These are phyloP conservation scores for Alternaria tenuissima DNA, from an alignment of 2,329 filamentous ascomycete genomes.

Conservation along the genomic window DNA sequence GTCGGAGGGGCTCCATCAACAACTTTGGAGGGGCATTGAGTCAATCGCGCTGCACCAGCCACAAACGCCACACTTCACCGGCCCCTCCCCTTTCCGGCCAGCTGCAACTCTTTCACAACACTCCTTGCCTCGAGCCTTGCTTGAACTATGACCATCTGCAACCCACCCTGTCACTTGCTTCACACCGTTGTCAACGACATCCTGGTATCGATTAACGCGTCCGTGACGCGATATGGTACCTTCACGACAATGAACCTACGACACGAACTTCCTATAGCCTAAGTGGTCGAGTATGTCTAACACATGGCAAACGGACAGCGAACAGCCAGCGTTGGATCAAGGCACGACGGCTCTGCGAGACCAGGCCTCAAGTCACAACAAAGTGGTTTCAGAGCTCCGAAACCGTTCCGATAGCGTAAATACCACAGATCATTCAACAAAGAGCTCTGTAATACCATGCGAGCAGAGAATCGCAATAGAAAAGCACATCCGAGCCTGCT, in stretches of 20 bases:
- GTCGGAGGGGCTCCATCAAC: constrained; percentile 21
- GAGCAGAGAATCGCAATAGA: background rate
- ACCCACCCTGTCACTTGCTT: too few species aligned
- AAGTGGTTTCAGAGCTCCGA: background rate
- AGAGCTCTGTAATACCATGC: background rate
- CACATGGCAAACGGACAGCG: background rate
- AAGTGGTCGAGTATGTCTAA: background rate
- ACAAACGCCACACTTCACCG: constrained; percentile 21
- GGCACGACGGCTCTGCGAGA: background rate
- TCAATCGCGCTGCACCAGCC: constrained; percentile 32
- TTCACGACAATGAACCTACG: too few species aligned
- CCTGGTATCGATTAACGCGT: background rate
- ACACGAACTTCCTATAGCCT: fast-evolving
- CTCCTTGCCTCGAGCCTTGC: background rate
- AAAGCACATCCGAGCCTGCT: background rate
- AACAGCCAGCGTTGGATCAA: background rate
- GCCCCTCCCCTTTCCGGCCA: background rate
- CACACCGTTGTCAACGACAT: background rate
- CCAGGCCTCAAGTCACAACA: background rate
- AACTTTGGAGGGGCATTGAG: constrained; percentile 33
- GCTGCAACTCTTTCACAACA: background rate
- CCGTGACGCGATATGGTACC: background rate
- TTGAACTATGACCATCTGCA: background rate
- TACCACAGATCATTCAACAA: background rate
- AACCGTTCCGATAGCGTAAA: background rate